phyloP scores from a whole-genome alignment of 352 stramenopile genomes.

The Globisporangium iwayamae region DNA sequence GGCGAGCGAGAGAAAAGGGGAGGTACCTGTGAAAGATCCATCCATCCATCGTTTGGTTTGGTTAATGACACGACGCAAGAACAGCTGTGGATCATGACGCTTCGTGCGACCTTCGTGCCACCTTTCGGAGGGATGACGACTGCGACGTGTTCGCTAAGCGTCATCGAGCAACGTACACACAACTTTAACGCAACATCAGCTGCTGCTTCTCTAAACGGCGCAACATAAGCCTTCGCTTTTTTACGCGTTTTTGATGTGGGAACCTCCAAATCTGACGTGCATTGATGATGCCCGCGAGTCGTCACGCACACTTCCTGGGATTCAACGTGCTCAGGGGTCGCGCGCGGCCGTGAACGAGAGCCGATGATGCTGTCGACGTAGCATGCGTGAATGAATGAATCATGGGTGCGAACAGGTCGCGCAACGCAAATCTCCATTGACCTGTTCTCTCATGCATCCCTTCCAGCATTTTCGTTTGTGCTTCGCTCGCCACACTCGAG shows the following conservation, averaged over 20 bases:
- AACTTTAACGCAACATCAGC: conserved; percentile 1
- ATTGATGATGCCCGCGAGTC: conserved; percentile 8
- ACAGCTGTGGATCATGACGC: too few relatives aligned
- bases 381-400: background rate
- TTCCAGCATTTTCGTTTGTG: too few relatives aligned
- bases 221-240: background rate
- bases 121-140: conserved; percentile 11
- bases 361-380: background rate
- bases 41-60: background rate
- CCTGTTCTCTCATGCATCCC: too few relatives aligned
- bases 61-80: background rate
- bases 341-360: background rate
- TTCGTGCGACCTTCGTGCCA: conserved; percentile 25
- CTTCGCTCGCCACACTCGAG: too few relatives aligned
- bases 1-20: background rate
- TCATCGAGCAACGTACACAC: conserved; percentile 26
- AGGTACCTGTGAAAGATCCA: conserved; percentile 1
- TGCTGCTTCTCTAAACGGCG: background rate
- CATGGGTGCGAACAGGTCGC: too few relatives aligned
- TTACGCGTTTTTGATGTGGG: background rate
- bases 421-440: too few relatives aligned
- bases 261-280: background rate
- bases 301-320: conserved; percentile 4
- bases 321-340: conserved; percentile 3
- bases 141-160: conserved; percentile 16